A percentile compares a stretch with the other conserved stretches of the same genome.
Conservation (phyloP, 1,284 basidiomycete genomes). For the Vanrija humicola region DNA sequence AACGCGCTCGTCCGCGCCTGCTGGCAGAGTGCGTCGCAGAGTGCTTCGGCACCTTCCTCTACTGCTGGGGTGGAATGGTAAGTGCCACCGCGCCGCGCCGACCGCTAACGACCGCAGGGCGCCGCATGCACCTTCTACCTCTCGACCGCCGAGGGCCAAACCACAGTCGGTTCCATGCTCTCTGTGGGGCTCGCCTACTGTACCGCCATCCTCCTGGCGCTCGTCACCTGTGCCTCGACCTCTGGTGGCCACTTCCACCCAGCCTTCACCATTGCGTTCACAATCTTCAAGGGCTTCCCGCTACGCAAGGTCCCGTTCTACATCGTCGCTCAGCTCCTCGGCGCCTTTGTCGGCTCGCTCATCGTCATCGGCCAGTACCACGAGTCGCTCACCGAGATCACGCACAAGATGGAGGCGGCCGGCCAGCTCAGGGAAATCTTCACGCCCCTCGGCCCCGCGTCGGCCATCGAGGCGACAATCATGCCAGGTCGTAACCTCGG, state of each 20-base stretch:
- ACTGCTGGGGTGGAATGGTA: constrained; percentile 12
- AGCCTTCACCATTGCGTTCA: constrained; percentile 22
- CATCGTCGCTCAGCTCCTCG: constrained; percentile 31
- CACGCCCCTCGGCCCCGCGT: constrained; percentile 1
- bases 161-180: constrained; percentile 3
- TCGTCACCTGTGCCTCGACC: constrained; percentile 8
- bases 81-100: not conserved
- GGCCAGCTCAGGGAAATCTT: constrained; percentile 3
- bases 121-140: constrained; percentile 2
- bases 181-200: constrained; percentile 9
- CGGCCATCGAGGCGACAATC: constrained; percentile 6
- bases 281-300: constrained; percentile 31
- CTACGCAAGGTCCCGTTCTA: constrained; percentile 38
- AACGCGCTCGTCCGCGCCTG: too few species aligned
- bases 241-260: constrained; percentile 31
- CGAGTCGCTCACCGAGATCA: not conserved
- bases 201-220: constrained; percentile 10
- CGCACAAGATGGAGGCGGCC: not conserved
- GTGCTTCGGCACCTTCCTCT: constrained; percentile 1
- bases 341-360: constrained; percentile 16
- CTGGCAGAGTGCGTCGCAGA: too few species aligned
- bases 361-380: constrained; percentile 5
- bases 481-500: not conserved
- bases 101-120: not conserved
- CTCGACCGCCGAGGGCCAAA: not conserved